Evolutionary conservation across 2,329 filamentous ascomycete species (phyloP).

Genomic region (Bertia moriformis): DNA sequence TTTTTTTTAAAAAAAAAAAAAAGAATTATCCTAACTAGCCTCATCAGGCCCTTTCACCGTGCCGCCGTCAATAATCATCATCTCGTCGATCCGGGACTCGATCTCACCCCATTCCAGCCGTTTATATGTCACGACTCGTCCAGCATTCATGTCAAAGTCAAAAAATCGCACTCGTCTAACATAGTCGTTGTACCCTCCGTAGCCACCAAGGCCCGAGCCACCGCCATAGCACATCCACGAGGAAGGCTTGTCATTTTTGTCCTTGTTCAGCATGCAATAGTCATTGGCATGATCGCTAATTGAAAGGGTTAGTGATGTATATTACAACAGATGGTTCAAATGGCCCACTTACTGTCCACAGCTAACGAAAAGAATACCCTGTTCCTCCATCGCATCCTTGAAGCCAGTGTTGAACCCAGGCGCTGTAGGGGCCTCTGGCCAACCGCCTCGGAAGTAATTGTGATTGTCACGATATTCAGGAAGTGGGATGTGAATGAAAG

Average conservation of each 20-base stretch:
- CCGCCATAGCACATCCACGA: slow-evolving; percentile 62
- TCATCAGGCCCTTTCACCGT: slow-evolving; percentile 5
- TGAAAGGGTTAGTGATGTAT: too few species aligned
- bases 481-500: slow-evolving; percentile 57
- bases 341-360: slow-evolving; percentile 25
- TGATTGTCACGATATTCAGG: slow-evolving; percentile 40
- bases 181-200: slow-evolving; percentile 49
- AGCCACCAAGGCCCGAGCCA: slow-evolving; percentile 51
- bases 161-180: slow-evolving; percentile 47
- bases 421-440: slow-evolving; percentile 44
- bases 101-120: slow-evolving; percentile 30
- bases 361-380: slow-evolving; percentile 29
- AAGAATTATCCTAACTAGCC: too few species aligned
- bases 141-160: slow-evolving; percentile 52
- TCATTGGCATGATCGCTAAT: slow-evolving; percentile 49
- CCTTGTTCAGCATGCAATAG: slow-evolving; percentile 40
- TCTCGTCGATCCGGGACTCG: slow-evolving; percentile 11
- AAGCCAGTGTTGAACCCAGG: slow-evolving; percentile 52
- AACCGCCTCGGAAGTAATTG: slow-evolving; percentile 35
- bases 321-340: not conserved
- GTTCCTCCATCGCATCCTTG: slow-evolving; percentile 45
- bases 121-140: slow-evolving; percentile 51
- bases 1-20: too few species aligned
- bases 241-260: slow-evolving; percentile 22
- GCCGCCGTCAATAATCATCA: slow-evolving; percentile 13